Evolutionary conservation across 306 rosid genomes (phyloP), one percentile per base, ranked within the genome.

Genomic region (Lathyrus sativus): DNA sequence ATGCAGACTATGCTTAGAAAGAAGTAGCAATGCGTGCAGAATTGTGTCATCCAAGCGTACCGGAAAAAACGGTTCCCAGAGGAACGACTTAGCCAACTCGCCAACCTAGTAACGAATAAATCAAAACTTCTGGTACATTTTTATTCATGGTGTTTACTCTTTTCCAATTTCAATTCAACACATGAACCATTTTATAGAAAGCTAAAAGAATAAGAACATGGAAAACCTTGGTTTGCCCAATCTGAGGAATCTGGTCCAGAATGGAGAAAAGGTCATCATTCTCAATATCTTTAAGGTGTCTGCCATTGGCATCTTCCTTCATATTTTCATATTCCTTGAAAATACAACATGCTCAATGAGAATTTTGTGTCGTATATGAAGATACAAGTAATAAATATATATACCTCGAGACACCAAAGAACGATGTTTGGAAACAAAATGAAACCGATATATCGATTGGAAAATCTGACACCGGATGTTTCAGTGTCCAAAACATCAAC

Each of bases 61-160:
- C 0, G 91, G 88, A 63, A 91, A 84, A 86, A 81, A 86, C 13
- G 88, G 87, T 74, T 83, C 82, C 97, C 85, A 86, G 3, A 88
- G 75, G 64, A 75, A 88, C 48, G 81, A 78, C 65, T 79, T 83
- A 1, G 88, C 92, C 72, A 86, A 79, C 86, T 91, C 86, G 1
- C 85, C 75, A 41, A 88, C 85, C 92, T 90, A 42, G 14, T n/a
- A 54, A 54, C 7, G 18, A 56, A 28, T 28, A 56, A 17, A 4
- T 14, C 26, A 63, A 33, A 35, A 35, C 42, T 48, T 42, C 15
- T 13, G 15, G 56, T n/a, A 2, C 50, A 44, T 13, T n/a, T n/a
- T n/a, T n/a, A n/a, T n/a, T n/a, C n/a, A n/a, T n/a, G n/a, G n/a
- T n/a, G n/a, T n/a, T n/a, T n/a, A n/a, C n/a, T n/a, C n/a, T n/a